Evolutionary conservation across 2,329 filamentous ascomycete species (phyloP), one percentile per base, ranked within the genome.

Genomic region (Didymella glomerata): DNA sequence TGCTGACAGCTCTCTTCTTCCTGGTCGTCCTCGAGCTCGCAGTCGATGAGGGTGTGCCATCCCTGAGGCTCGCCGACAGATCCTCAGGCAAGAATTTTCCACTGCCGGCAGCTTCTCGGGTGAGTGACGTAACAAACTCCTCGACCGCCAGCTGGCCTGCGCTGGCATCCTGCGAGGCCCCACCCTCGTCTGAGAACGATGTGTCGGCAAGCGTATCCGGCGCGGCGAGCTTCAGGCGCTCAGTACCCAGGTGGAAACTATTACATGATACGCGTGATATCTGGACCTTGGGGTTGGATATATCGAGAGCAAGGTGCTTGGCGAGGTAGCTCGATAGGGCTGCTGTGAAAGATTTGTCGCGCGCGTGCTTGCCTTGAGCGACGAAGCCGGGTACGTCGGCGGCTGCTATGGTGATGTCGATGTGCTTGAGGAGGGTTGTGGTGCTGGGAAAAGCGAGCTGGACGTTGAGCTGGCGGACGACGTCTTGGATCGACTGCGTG

Each of bases 321-420:
- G 72, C 67, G 9, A 80, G 65, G 58, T 82, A 82, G 25, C 47
- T 48, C 2, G 70, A 61, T 5, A 83, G 63, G 4, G 80, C 78
- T 24, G 73, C 56, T 22, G 77, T 78, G 62, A 83, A 80, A 4
- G 80, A 71, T 8, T 63, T 68, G 13, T 57, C 54, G 8, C 60
- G 58, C 6, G 50, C 44, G 24, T 58, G 46, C 36, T 59, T 56
- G 58, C 75, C 77, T 4, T 69, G 69, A 8, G 38, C 55, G 41
- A 77, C 61, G 55, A 79, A 78, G 16, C 65, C 66, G 1, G 73
- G 62, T 7, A 82, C 61, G 62, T 83, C 79, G n/a, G 73, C 68
- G 44, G 70, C 68, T 2, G 76, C 65, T 50, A 82, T 76, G n/a
- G 76, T 76, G 46, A 83, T 72, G 32, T 81, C 78, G 36, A 82